Percentiles rank a stretch among this genome's conserved stretches.
These are phyloP conservation scores for Pyrus pyrifolia DNA, from an alignment of 306 rosid genomes.

Conservation along the genomic window DNA sequence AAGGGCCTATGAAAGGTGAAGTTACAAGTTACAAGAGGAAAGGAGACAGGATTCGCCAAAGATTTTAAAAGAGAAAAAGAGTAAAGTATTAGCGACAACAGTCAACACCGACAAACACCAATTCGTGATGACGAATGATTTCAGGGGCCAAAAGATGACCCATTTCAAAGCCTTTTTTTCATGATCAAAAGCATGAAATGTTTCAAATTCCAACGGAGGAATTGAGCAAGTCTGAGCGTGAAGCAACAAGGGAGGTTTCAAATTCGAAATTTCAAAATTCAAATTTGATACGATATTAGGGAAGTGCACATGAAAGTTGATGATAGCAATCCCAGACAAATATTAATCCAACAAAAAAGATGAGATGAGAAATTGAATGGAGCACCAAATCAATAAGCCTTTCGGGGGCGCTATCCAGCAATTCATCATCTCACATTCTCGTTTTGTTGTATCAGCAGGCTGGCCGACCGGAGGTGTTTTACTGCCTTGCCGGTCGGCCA, in stretches of 20 bases:
- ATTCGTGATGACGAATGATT: not conserved
- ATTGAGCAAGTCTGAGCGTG: conserved; percentile 8
- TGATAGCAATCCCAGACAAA: conserved; percentile 3
- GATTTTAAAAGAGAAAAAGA: not conserved
- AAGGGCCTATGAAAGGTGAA: not conserved
- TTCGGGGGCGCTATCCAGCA: conserved; percentile 18
- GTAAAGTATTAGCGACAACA: not conserved
- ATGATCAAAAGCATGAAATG: not conserved
- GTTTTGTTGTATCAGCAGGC: not conserved
- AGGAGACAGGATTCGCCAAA: not conserved
- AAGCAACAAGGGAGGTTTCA: conserved; percentile 3
- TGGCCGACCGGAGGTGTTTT: too few species aligned
- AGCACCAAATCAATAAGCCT: not conserved
- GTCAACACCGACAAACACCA: conserved; percentile 1
- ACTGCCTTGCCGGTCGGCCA: too few species aligned
- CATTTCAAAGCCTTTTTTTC: conserved; percentile 9
- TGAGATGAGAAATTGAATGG: not conserved
- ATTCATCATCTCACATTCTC: not conserved
- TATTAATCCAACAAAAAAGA: conserved; percentile 18
- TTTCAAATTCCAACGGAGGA: conserved; percentile 6
- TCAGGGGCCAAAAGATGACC: not conserved
- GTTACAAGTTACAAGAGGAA: not conserved
- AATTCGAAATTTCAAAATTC: conserved; percentile 15
- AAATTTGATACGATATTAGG: not conserved
- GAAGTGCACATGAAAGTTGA: conserved; percentile 32